A percentile compares a stretch with the other conserved stretches of the same genome.
phyloP scores from a whole-genome alignment of 176 grass and related monocot genomes.

The Raddia guianensis region DNA sequence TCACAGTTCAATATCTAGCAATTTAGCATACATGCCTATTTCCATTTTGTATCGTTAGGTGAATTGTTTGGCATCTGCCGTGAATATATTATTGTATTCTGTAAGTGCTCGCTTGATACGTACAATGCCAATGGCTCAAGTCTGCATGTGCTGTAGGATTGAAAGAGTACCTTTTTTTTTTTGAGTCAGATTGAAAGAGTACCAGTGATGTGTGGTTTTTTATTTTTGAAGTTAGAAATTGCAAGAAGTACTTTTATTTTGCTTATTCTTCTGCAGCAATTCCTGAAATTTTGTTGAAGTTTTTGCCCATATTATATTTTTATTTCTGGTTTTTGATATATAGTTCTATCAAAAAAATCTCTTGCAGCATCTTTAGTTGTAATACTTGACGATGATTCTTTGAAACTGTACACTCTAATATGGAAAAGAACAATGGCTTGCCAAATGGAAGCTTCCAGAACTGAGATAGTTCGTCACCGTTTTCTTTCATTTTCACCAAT shows the following conservation, averaged over 20 bases:
- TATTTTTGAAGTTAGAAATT: constrained; percentile 13
- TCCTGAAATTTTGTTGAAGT: constrained; percentile 1
- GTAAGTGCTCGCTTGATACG: constrained; percentile 17
- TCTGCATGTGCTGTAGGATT: constrained; percentile 9
- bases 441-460: constrained; percentile 90
- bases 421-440: constrained; percentile 90
- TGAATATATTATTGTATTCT: constrained; percentile 11
- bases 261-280: not conserved
- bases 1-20: constrained; percentile 19
- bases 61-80: constrained; percentile 28
- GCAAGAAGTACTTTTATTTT: not conserved
- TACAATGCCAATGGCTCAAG: not conserved
- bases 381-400: constrained; percentile 80
- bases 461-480: constrained; percentile 65
- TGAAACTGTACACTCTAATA: constrained; percentile 89
- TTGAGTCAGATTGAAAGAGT: no score
- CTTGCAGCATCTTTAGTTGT: constrained; percentile 81
- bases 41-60: not conserved
- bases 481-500: constrained; percentile 24
- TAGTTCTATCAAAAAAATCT: constrained; percentile 21
- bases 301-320: constrained; percentile 17
- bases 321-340: constrained; percentile 32
- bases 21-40: constrained; percentile 11
- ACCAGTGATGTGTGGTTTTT: not conserved
- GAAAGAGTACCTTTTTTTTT: constrained; percentile 14